Evolutionary conservation across 352 stramenopile species (phyloP).

Genomic region (Stramenopiles sp.): DNA sequence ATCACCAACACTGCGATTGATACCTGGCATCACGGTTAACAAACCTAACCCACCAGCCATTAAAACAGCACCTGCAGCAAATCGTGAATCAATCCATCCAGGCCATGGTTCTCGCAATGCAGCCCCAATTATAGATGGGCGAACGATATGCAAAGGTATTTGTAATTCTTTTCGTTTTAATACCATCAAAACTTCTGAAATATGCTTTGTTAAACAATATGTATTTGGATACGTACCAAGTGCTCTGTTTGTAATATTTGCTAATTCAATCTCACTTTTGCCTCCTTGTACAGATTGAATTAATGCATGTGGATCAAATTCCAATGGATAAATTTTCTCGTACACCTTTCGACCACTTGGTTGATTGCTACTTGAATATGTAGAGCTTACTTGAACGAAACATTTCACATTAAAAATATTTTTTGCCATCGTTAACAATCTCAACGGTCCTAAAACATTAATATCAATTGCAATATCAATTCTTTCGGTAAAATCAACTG

Average conservation of each 20-base stretch:
- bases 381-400: conserved; percentile 52
- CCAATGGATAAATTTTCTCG: conserved; percentile 45
- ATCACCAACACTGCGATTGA: conserved; percentile 47
- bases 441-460: conserved; percentile 44
- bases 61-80: conserved; percentile 48
- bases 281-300: conserved; percentile 26
- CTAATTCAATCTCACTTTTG: conserved; percentile 27
- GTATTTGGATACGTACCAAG: conserved; percentile 65
- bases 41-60: conserved; percentile 43
- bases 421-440: conserved; percentile 38
- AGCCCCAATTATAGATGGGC: conserved; percentile 54
- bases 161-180: conserved; percentile 5
- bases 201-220: conserved; percentile 61
- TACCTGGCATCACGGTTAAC: conserved; percentile 47
- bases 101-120: conserved; percentile 57
- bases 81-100: conserved; percentile 51
- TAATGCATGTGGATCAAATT: conserved; percentile 48
- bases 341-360: conserved; percentile 33
- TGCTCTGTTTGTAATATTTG: conserved; percentile 38
- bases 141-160: conserved; percentile 28
- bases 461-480: conserved; percentile 53
- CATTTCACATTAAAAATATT: conserved; percentile 30
- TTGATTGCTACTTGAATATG: conserved; percentile 57
- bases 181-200: conserved; percentile 30
- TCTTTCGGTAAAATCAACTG: conserved; percentile 55